Conservation (phyloP, 2,329 filamentous ascomycete species). For the Sclerotinia nivalis region DNA sequence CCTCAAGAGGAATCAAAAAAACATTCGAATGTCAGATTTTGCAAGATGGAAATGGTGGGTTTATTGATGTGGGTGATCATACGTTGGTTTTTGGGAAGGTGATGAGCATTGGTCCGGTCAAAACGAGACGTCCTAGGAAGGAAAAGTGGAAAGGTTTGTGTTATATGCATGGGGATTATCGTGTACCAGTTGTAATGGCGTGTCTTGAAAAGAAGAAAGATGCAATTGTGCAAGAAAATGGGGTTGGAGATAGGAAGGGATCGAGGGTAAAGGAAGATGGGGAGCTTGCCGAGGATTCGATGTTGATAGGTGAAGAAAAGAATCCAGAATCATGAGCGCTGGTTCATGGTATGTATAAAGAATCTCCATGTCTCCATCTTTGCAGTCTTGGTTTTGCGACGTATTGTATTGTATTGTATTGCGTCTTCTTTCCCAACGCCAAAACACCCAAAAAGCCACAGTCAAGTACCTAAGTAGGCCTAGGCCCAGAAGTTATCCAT, state of each 20-base stretch:
- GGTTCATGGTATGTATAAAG: conserved; percentile 5
- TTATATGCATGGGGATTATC: conserved; percentile 3
- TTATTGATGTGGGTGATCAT: conserved; percentile 38
- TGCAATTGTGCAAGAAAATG: neutral
- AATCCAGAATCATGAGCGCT: neutral
- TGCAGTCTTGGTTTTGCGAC: neutral
- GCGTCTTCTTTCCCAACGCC: neutral
- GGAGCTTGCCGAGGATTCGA: neutral
- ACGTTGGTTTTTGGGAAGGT: conserved; percentile 37
- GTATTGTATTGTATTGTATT: neutral
- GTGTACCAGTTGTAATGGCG: neutral
- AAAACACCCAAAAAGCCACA: neutral
- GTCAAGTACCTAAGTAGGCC: conserved; percentile 10
- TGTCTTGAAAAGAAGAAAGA: neutral
- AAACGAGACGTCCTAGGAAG: too few relatives aligned
- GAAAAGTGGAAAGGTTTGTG: conserved; percentile 7
- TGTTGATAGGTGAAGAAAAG: neutral
- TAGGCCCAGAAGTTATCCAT: neutral
- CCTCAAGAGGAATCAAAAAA: conserved; percentile 21
- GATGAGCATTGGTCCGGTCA: conserved; percentile 22
- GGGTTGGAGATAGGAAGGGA: neutral
- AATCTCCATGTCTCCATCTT: conserved; percentile 3
- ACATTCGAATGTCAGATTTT: conserved; percentile 33
- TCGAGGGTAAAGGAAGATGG: neutral
- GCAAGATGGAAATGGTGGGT: conserved; percentile 4